Base-by-base conservation (phyloP, 1,284 basidiomycete genomes). In the Ustilago curta region DNA sequence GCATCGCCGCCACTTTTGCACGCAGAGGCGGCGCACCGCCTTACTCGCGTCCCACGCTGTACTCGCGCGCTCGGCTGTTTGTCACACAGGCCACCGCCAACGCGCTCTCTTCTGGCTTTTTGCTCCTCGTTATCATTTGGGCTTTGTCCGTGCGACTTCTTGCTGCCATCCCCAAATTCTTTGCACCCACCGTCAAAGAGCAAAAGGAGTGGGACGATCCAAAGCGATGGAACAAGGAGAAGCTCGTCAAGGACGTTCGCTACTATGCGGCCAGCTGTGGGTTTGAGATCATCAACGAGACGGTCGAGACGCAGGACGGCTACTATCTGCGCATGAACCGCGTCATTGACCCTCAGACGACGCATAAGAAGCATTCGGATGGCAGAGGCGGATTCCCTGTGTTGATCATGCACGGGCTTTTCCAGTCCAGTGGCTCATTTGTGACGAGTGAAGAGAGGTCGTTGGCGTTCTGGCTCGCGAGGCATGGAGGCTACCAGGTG, bases 391-490 rank as follows among this genome's bases (percentile, higher is more conserved):
- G 88, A 1, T 90, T 87, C 83, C 89, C 89, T 0, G 87, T 90
- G n/a, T 84, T 90, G 12, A 87, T 90, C 71, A 86, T 89, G 70
- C 89, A 90, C 84, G 89, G 89, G 16, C 85, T 90, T 5, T 90
- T 90, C 83, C 89, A 90, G 83, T 88, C 87, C 4, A 88, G 88
- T n/a, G 89, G 89, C 6, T 88, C 87, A 45, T 90, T 90, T 78
- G 87, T 90, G 67, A 90, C 89, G 0, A 88, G 88, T 16, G 89
- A 90, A 76, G 89, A 90, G 61, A 85, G 89, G 8, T 88, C 87
- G 31, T 82, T 90, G 14, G 89, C 89, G 1, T 90, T 90, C 81
- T 90, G 89, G 89, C 85, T 90, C 7, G 88, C 89, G 7, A 86
- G 87, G 59, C 86, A 89, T 48, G 83, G 87, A 3, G 86, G 86